A percentile compares a stretch with the other conserved stretches of the same genome.
Conservation (phyloP, 371 early-diverging fungal genomes). For the Mycotypha africana region DNA sequence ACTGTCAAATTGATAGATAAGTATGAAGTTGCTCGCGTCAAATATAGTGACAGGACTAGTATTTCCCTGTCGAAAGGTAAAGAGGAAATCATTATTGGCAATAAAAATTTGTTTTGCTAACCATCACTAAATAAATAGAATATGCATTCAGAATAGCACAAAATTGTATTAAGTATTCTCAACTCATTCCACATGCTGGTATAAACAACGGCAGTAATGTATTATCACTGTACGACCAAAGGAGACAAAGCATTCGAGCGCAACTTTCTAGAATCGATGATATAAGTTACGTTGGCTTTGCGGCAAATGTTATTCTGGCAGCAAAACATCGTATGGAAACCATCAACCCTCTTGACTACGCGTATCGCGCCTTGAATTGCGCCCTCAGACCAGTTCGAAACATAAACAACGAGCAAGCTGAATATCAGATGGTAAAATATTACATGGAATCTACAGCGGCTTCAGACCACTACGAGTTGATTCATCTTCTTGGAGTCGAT, state of each 20-base stretch:
- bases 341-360: conserved; percentile 50
- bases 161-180: conserved; percentile 12
- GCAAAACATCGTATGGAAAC: conserved; percentile 33
- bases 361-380: conserved; percentile 36
- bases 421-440: conserved; percentile 31
- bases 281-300: conserved; percentile 43
- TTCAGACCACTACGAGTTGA: conserved; percentile 25
- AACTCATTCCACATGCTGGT: conserved; percentile 7
- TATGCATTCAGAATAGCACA: conserved; percentile 12
- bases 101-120: too few species aligned
- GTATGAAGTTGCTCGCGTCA: not conserved
- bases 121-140: conserved; percentile 1
- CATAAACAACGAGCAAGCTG: conserved; percentile 1
- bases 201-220: too few species aligned
- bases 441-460: conserved; percentile 36
- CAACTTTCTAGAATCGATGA: conserved; percentile 30
- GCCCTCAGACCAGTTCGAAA: conserved; percentile 19
- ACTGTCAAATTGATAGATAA: not conserved
- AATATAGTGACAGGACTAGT: conserved; percentile 3
- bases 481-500: conserved; percentile 29
- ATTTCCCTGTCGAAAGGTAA: conserved; percentile 7
- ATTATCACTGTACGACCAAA: not conserved
- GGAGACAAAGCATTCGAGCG: conserved; percentile 1
- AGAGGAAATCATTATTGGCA: too few species aligned
- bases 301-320: conserved; percentile 46